Evolutionary conservation across 495 filamentous ascomycete genomes (phyloP), one percentile per base, ranked within the genome.

Genomic region (Penicillium longicatenatum): DNA sequence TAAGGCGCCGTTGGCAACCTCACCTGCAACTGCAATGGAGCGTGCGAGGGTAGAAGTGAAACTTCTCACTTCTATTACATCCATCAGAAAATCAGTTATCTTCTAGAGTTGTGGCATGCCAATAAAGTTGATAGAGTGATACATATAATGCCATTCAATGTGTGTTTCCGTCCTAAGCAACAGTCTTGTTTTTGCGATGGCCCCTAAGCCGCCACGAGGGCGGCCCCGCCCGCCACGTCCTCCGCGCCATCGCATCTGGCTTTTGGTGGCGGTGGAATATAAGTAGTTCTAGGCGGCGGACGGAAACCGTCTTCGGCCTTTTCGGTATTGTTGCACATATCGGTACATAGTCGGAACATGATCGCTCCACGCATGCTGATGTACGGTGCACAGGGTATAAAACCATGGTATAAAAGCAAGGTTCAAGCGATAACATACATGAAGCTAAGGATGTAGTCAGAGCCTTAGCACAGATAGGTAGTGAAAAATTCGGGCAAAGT

Each of bases 351-450:
- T 26, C 44, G 2, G 12, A 46, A 46, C 44, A 46, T 46, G 9
- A 46, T 46, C 44, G 44, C 44, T 7, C 44, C 44, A 46, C 44
- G 44, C 44, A 46, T 46, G 44, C n/a, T n/a, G n/a, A n/a, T n/a
- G n/a, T n/a, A n/a, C n/a, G n/a, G n/a, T n/a, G n/a, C n/a, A n/a
- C n/a, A n/a, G n/a, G n/a, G n/a, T n/a, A n/a, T n/a, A n/a, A n/a
- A n/a, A n/a, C n/a, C n/a, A n/a, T n/a, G n/a, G n/a, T n/a, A n/a
- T n/a, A n/a, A n/a, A n/a, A n/a, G n/a, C n/a, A n/a, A n/a, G n/a
- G n/a, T n/a, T n/a, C n/a, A n/a, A n/a, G n/a, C n/a, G n/a, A n/a
- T n/a, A n/a, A n/a, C n/a, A n/a, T n/a, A n/a, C n/a, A n/a, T n/a
- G n/a, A n/a, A n/a, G n/a, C n/a, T n/a, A n/a, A n/a, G n/a, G n/a